Conservation (phyloP, 1,139 yeast species). For the Taphrina communis region DNA sequence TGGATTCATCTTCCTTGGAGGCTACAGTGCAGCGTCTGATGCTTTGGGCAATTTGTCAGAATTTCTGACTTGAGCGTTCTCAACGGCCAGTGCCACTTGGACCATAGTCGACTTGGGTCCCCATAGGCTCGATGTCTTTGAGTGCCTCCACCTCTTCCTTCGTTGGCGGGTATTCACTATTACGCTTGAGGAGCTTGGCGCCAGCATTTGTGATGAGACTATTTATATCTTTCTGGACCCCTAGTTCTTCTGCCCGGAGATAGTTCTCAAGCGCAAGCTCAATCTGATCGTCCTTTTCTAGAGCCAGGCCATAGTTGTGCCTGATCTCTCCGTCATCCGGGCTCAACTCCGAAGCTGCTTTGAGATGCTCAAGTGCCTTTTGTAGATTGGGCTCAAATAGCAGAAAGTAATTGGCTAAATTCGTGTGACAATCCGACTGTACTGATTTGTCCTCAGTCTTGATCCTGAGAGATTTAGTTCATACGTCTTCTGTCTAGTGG, state of each 20-base stretch:
- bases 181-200: slow-evolving; percentile 32
- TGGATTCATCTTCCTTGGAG: slow-evolving; percentile 95
- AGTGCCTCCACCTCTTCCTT: slow-evolving; percentile 24
- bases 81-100: slow-evolving; percentile 27
- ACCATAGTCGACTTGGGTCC: slow-evolving; percentile 38
- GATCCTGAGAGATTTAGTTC: neutral
- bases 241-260: slow-evolving; percentile 36
- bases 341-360: slow-evolving; percentile 26
- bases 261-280: slow-evolving; percentile 37
- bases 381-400: slow-evolving; percentile 24
- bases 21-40: slow-evolving; percentile 73
- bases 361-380: slow-evolving; percentile 26
- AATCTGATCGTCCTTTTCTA: slow-evolving; percentile 35
- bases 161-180: slow-evolving; percentile 27
- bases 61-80: neutral
- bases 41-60: slow-evolving; percentile 14
- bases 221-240: slow-evolving; percentile 28
- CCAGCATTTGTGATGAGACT: slow-evolving; percentile 33
- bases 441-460: slow-evolving; percentile 23
- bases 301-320: slow-evolving; percentile 40
- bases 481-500: no score
- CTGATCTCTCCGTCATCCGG: slow-evolving; percentile 36
- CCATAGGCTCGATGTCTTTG: slow-evolving; percentile 32
- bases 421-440: slow-evolving; percentile 30
- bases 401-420: slow-evolving; percentile 35